Percentiles rank a stretch among this genome's conserved stretches.
Conservation (phyloP, 2,329 filamentous ascomycete species). For the Penicillium nordicum region DNA sequence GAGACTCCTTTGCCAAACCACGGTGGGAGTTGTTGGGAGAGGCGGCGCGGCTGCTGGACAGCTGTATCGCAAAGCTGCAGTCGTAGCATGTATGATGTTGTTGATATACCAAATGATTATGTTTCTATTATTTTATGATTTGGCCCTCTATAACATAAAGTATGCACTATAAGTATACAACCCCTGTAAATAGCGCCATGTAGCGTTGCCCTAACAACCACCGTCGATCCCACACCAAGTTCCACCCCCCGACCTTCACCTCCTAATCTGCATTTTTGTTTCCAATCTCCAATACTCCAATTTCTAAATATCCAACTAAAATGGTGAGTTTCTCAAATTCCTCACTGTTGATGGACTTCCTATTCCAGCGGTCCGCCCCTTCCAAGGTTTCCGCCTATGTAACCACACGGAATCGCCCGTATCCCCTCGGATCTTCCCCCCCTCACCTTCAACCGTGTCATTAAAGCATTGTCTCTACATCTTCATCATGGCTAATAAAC, state of each 20-base stretch:
- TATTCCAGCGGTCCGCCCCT: slow-evolving; percentile 1
- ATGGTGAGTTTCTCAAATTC: slow-evolving; percentile 5
- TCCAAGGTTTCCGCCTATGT: not conserved
- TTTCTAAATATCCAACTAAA: not conserved
- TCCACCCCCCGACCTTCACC: slow-evolving; percentile 3
- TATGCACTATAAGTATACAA: not conserved
- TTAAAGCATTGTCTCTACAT: slow-evolving; percentile 1
- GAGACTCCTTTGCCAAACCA: slow-evolving; percentile 75
- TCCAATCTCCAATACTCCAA: slow-evolving; percentile 8
- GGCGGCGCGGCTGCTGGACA: slow-evolving; percentile 72
- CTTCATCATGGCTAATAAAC: slow-evolving; percentile 24
- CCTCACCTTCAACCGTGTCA: slow-evolving; percentile 1
- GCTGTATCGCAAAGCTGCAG: slow-evolving; percentile 67
- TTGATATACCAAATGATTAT: slow-evolving; percentile 6
- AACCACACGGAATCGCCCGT: not conserved
- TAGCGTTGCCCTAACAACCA: slow-evolving; percentile 25
- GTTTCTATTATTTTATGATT: not conserved
- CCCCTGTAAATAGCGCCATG: not conserved
- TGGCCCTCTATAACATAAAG: no score
- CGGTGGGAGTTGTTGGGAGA: slow-evolving; percentile 91
- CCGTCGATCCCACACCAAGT: slow-evolving; percentile 14
- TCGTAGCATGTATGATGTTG: slow-evolving; percentile 13
- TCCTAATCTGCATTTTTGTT: slow-evolving; percentile 4
- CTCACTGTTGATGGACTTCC: slow-evolving; percentile 1
- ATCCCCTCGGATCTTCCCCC: not conserved